These are phyloP conservation scores for Megacollybia platyphylla DNA, from an alignment of 1,284 basidiomycete genomes.

Conservation along the genomic window DNA sequence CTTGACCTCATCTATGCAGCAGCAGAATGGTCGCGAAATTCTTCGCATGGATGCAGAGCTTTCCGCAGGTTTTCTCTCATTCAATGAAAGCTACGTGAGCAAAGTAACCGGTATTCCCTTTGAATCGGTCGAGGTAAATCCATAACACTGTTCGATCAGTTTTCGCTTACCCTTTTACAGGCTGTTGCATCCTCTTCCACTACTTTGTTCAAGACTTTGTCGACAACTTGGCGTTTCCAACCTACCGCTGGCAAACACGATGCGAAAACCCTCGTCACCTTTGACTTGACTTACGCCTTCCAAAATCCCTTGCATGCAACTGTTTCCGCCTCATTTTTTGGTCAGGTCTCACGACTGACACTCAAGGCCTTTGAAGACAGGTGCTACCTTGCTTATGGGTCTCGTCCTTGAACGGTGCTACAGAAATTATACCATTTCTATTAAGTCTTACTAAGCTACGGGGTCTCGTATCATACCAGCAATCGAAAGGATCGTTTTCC, in stretches of 20 bases:
- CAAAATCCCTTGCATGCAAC: constrained; percentile 78
- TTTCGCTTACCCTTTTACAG: constrained; percentile 15
- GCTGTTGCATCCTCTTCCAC: constrained; percentile 74
- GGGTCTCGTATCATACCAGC: no score
- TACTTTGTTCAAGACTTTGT: constrained; percentile 77
- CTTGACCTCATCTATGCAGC: constrained; percentile 22
- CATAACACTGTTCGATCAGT: constrained; percentile 7
- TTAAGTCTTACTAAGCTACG: no score
- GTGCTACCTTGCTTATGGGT: constrained; percentile 61
- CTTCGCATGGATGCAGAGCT: constrained; percentile 73
- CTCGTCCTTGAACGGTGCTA: neutral
- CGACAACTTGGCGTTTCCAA: constrained; percentile 73
- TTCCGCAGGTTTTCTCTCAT: constrained; percentile 78
- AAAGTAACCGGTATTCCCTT: constrained; percentile 70
- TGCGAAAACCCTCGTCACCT: constrained; percentile 53
- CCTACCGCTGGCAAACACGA: constrained; percentile 24
- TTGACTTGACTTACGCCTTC: constrained; percentile 81
- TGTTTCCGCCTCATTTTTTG: constrained; percentile 75
- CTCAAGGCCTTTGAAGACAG: constrained; percentile 85
- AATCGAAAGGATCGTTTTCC: neutral
- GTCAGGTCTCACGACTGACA: constrained; percentile 81
- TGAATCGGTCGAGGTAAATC: constrained; percentile 61
- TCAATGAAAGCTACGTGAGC: constrained; percentile 84
- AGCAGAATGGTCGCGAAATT: constrained; percentile 15
- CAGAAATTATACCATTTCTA: no score